Evolutionary conservation across 306 rosid genomes (phyloP).

Genomic region (Vachellia pachyceras): DNA sequence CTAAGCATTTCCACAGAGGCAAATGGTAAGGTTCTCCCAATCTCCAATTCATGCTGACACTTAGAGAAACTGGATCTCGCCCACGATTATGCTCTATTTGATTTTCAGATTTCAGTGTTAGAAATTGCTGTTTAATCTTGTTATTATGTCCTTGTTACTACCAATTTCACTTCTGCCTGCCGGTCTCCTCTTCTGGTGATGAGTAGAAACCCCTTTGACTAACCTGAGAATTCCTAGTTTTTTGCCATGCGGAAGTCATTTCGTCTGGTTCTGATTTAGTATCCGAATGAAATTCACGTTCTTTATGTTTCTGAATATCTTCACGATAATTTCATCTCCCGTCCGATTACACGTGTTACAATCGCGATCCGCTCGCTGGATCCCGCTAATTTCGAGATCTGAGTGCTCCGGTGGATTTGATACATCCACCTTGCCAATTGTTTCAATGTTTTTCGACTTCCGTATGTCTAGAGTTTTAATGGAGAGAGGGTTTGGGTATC

Average conservation of each 20-base stretch:
- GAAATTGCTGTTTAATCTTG: neutral
- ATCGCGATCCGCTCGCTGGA: neutral
- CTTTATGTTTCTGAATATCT: neutral
- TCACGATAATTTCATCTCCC: neutral
- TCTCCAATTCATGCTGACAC: neutral
- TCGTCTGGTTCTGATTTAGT: neutral
- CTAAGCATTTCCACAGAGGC: neutral
- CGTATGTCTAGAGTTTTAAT: neutral
- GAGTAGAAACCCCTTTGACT: conserved; percentile 6
- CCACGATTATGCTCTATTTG: neutral
- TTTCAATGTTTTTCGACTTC: neutral
- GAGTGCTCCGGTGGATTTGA: neutral
- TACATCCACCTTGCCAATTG: neutral
- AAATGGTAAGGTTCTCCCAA: conserved; percentile 18
- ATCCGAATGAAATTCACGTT: neutral
- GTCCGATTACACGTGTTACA: neutral
- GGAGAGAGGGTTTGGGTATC: neutral
- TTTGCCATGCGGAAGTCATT: neutral
- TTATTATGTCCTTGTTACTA: neutral
- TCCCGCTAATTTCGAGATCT: neutral
- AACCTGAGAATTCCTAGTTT: neutral
- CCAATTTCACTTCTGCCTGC: neutral
- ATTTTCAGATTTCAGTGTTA: neutral
- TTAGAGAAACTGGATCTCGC: neutral
- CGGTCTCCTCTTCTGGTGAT: neutral